These are phyloP conservation scores for Aspergillus olivimuriae DNA, from an alignment of 495 filamentous ascomycete genomes.

Conservation along the genomic window DNA sequence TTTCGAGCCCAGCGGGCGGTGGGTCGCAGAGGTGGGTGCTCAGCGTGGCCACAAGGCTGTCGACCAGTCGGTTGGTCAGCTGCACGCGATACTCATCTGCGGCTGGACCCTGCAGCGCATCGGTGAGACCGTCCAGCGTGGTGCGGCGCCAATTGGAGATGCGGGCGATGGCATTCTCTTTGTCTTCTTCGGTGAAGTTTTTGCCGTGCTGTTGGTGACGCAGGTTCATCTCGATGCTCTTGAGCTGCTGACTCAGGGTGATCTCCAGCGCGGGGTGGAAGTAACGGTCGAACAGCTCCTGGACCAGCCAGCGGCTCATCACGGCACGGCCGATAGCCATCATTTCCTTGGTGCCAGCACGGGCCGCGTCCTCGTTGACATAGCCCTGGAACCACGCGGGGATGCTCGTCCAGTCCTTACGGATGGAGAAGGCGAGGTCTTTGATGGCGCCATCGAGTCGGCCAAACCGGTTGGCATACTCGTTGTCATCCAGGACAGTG, in stretches of 20 bases:
- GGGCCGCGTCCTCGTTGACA: constrained; percentile 77
- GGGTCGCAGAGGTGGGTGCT: constrained; percentile 69
- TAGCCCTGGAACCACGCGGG: constrained; percentile 70
- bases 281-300: constrained; percentile 82
- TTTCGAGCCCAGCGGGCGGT: constrained; percentile 67
- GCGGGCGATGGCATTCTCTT: constrained; percentile 78
- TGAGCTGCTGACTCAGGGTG: constrained; percentile 68
- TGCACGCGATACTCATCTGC: constrained; percentile 55
- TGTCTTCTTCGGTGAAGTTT: constrained; percentile 72
- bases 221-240: constrained; percentile 85
- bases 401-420: constrained; percentile 81
- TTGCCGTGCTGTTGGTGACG: constrained; percentile 63
- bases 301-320: constrained; percentile 83
- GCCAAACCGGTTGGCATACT: constrained; percentile 85
- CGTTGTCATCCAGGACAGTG: constrained; percentile 91
- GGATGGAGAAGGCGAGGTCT: constrained; percentile 88
- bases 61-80: constrained; percentile 62
- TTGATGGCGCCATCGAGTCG: constrained; percentile 92
- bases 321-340: constrained; percentile 87
- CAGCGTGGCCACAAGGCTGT: constrained; percentile 62
- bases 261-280: constrained; percentile 86
- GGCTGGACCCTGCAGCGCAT: constrained; percentile 58
- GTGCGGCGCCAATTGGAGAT: constrained; percentile 90
- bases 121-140: constrained; percentile 83
- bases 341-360: constrained; percentile 90